phyloP scores from a whole-genome alignment of 768 basidiomycete genomes.

The Mycena crocata region DNA sequence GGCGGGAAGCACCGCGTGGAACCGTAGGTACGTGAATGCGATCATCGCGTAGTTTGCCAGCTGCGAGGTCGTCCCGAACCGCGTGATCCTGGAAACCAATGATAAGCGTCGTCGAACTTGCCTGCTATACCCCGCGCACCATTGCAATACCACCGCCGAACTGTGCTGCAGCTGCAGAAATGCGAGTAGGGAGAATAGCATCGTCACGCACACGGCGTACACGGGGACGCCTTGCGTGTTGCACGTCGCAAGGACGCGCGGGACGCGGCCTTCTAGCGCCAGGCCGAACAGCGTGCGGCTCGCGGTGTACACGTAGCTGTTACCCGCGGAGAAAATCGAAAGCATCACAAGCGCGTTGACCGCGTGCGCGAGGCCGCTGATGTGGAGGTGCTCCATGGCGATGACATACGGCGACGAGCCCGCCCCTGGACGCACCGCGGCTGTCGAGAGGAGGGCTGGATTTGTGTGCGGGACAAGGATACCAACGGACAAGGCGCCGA shows the following conservation, averaged over 20 bases:
- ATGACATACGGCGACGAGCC: constrained; percentile 88
- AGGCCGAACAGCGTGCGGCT: constrained; percentile 65
- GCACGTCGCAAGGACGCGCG: constrained; percentile 62
- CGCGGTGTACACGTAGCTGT: constrained; percentile 72
- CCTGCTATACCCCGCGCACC: constrained; percentile 44
- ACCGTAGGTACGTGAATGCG: constrained; percentile 60
- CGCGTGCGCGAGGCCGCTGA: constrained; percentile 72
- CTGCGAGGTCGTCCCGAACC: constrained; percentile 58
- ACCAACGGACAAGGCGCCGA: constrained; percentile 77
- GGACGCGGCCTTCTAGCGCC: constrained; percentile 71
- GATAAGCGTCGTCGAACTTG: not conserved
- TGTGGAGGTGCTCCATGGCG: constrained; percentile 75
- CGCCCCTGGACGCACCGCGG: constrained; percentile 65
- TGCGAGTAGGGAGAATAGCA: constrained; percentile 53
- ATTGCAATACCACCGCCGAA: constrained; percentile 58
- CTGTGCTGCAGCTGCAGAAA: constrained; percentile 62
- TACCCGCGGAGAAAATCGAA: constrained; percentile 78
- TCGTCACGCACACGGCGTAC: constrained; percentile 59
- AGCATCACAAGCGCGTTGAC: constrained; percentile 80
- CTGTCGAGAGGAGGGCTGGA: constrained; percentile 62
- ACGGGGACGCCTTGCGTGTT: constrained; percentile 68
- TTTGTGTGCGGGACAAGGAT: constrained; percentile 84
- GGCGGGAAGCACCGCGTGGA: constrained; percentile 49
- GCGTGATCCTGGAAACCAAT: constrained; percentile 33
- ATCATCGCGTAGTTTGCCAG: constrained; percentile 61